Evolutionary conservation across 345 rosid genomes (phyloP).

Genomic region (Triadica sebifera): DNA sequence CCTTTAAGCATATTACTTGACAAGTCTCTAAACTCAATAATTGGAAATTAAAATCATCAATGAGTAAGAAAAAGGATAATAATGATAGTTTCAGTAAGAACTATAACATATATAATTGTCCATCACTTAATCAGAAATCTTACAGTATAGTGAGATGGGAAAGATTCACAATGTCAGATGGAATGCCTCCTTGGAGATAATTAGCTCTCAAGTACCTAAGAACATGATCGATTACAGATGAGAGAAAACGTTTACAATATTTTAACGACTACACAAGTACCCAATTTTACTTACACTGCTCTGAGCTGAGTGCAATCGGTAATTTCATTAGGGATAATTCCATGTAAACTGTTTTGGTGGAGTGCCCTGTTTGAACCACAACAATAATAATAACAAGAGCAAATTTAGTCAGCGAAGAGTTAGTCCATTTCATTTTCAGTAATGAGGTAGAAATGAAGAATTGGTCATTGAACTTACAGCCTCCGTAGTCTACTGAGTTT

Average conservation of each 20-base stretch:
- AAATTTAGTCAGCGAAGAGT: neutral
- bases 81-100: neutral
- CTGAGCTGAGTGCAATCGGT: slow-evolving; percentile 73
- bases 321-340: slow-evolving; percentile 76
- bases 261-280: neutral
- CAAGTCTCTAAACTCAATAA: slow-evolving; percentile 58
- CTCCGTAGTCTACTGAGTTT: slow-evolving; percentile 71
- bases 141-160: slow-evolving; percentile 74
- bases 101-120: neutral
- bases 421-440: neutral
- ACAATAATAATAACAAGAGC: neutral
- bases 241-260: neutral
- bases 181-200: slow-evolving; percentile 90
- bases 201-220: slow-evolving; percentile 83
- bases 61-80: neutral
- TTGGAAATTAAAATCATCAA: slow-evolving; percentile 1
- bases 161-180: slow-evolving; percentile 76
- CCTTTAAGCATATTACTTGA: slow-evolving; percentile 91
- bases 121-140: slow-evolving; percentile 14
- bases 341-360: slow-evolving; percentile 88
- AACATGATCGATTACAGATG: neutral
- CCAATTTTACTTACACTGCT: slow-evolving; percentile 71
- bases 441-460: slow-evolving; percentile 3
- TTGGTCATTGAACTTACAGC: slow-evolving; percentile 56
- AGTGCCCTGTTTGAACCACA: slow-evolving; percentile 55